Evolutionary conservation across 306 rosid species (phyloP), one percentile per base, ranked within the genome.

Genomic region (Quercus engelmannii): DNA sequence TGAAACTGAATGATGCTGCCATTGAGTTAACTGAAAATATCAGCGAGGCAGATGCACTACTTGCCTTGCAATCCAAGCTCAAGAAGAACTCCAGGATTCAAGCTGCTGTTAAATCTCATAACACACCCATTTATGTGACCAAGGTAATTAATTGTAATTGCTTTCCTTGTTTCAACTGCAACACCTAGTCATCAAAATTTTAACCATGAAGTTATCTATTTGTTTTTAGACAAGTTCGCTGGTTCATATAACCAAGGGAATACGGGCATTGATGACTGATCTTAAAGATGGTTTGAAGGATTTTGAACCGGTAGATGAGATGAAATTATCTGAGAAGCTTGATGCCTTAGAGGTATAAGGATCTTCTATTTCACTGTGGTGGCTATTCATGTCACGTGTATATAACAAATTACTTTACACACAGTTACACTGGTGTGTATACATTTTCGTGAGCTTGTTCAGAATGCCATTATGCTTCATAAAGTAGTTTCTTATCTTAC

Each of bases 51-150:
- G 90, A 95, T 76, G 98, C 97, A 14, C 82, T 95, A 46, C 94
- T 95, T 77, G 94, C 92, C 78, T 82, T 95, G 89, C 99, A 90
- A 67, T 83, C 97, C 25, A 91, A 90, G 92, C 91, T 95, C 64
- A 95, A 95, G 85, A 95, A 91, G 86, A 95, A 95, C 86, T 85
- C 94, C 19, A 77, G 93, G 81, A 87, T 95, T 81, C 99, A 93
- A 86, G 90, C 97, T 81, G 99, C 93, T 81, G 93, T 91, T n/a
- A 93, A 81, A 79, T 93, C 99, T 84, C 92, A 81, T 71, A 89
- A 81, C 80, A 87, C 88, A 79, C 97, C 97, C 30, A 80, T 93
- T 75, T 87, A 90, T 77, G 90, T 86, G 78, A 81, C 93, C 6
- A 95, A 95, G 97, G 99, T 95, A 90, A 77, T 64, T 26, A 56